A percentile compares a stretch with the other conserved stretches of the same genome.
Evolutionary conservation across 306 rosid species (phyloP).

Genomic region (Arachis stenosperma): DNA sequence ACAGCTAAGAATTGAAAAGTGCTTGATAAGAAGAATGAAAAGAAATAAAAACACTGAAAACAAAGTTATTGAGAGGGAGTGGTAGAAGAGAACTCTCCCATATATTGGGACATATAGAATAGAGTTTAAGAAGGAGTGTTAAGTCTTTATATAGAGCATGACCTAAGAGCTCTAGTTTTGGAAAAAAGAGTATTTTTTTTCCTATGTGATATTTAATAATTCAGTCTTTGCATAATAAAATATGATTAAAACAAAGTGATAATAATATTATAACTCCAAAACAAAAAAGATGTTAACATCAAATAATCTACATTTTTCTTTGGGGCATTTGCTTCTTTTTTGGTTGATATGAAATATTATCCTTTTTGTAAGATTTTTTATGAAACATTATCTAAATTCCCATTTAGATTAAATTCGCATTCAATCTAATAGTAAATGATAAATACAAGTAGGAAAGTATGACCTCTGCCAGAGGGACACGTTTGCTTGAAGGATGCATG

Average conservation of each 20-base stretch:
- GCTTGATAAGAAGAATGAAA: conserved; percentile 2
- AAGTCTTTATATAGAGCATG: conserved; percentile 15
- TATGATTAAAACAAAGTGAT: too few relatives aligned
- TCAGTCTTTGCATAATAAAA: background rate
- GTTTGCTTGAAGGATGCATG: conserved; percentile 13
- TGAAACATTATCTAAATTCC: too few relatives aligned
- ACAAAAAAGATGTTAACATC: background rate
- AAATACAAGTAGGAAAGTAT: conserved; percentile 2
- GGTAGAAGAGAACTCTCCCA: conserved; percentile 2
- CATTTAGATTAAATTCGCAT: too few relatives aligned
- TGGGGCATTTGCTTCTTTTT: too few relatives aligned
- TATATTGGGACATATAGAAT: conserved; percentile 7
- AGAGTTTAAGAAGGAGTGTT: conserved; percentile 16
- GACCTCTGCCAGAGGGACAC: conserved; percentile 17
- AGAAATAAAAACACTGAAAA: conserved; percentile 12
- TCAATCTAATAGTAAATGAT: background rate
- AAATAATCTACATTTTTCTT: too few relatives aligned
- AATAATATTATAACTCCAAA: background rate
- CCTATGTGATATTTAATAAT: background rate
- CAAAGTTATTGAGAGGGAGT: conserved; percentile 9
- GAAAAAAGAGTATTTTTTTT: too few relatives aligned
- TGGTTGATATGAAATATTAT: too few relatives aligned
- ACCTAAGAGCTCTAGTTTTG: background rate
- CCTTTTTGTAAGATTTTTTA: too few relatives aligned
- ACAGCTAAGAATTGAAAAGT: conserved; percentile 30